Base-by-base conservation (phyloP, 768 basidiomycete species). In the Lentinus tigrinus region DNA sequence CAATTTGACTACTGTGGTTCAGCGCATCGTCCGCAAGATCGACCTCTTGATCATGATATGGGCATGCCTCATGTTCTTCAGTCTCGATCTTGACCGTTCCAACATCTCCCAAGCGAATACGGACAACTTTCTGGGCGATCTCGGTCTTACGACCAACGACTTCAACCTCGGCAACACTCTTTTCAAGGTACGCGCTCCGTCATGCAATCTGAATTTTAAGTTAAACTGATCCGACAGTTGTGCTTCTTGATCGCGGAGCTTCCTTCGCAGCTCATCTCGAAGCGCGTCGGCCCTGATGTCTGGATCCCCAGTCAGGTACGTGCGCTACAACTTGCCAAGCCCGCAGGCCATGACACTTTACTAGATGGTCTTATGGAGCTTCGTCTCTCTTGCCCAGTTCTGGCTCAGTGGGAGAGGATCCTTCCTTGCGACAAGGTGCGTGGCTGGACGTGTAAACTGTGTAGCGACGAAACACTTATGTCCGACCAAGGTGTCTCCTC, bases 51-150 rank as follows among this genome's bases (percentile, higher is more conserved):
- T 90, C 62, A 81, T 84, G 74, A 63, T 83, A 4, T 85, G 82
- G 83, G 81, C 84, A 3, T 77, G 72, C 48, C 71, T 84, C 61
- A 87, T 85, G 84, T 88, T 88, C 72, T 84, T 85, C 61, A 72
- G 77, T 21, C 70, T 87, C 28, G 82, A 85, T 60, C 63, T 85
- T 48, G 85, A 86, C 64, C 73, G 87, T 26, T 75, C 74, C 49
- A 89, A 88, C 66, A 75, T 88, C 31, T 78, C 80, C 0, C 84
- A 85, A 67, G 87, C 88, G 31, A 87, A 87, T 59, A 79, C 85
- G 2, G 87, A 88, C 69, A 88, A 86, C 68, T 82, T 90, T 63
- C 71, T 89, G n/a, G 58, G 72, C 2, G 85, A 89, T 63, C 75
- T 89, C 8, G 67, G 74, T 2, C 72, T 89, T 59, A 87, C 80